These are phyloP conservation scores for Penicillium freii DNA, from an alignment of 2,329 filamentous ascomycete genomes.

Conservation along the genomic window DNA sequence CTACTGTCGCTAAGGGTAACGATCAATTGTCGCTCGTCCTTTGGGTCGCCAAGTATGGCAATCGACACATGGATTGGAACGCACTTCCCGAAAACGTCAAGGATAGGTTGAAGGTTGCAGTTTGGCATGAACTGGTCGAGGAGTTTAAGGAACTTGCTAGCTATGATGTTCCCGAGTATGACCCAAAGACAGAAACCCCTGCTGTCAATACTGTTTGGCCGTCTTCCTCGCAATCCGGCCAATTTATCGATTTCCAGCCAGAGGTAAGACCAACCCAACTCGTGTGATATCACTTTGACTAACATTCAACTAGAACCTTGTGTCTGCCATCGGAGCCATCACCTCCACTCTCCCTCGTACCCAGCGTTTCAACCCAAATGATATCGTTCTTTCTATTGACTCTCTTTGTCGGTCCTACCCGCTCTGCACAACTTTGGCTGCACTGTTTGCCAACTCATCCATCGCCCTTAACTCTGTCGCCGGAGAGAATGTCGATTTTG, in stretches of 20 bases:
- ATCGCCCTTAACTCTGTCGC: slow-evolving; percentile 87
- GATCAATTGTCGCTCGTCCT: slow-evolving; percentile 72
- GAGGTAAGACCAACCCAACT: slow-evolving; percentile 42
- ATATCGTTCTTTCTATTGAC: slow-evolving; percentile 83
- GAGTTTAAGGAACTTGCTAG: slow-evolving; percentile 61
- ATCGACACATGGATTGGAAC: slow-evolving; percentile 92
- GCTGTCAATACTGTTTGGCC: slow-evolving; percentile 46
- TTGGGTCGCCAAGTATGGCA: slow-evolving; percentile 91
- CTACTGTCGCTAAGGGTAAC: slow-evolving; percentile 67
- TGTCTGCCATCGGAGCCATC: slow-evolving; percentile 79
- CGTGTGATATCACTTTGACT: background rate
- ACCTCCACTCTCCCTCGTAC: slow-evolving; percentile 70
- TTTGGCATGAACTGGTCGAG: slow-evolving; percentile 86
- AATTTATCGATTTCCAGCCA: slow-evolving; percentile 80
- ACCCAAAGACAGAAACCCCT: slow-evolving; percentile 51
- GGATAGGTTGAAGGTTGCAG: slow-evolving; percentile 73
- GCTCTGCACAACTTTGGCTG: slow-evolving; percentile 74
- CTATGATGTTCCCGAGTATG: slow-evolving; percentile 63
- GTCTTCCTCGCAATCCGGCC: slow-evolving; percentile 49
- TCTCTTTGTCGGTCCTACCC: slow-evolving; percentile 77
- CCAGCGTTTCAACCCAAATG: slow-evolving; percentile 70
- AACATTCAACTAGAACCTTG: slow-evolving; percentile 62
- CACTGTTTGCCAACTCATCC: slow-evolving; percentile 79
- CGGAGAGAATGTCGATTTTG: slow-evolving; percentile 67
- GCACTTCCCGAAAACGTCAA: slow-evolving; percentile 76